Conservation (phyloP, 306 rosid genomes). For the Fragaria ananassa region DNA sequence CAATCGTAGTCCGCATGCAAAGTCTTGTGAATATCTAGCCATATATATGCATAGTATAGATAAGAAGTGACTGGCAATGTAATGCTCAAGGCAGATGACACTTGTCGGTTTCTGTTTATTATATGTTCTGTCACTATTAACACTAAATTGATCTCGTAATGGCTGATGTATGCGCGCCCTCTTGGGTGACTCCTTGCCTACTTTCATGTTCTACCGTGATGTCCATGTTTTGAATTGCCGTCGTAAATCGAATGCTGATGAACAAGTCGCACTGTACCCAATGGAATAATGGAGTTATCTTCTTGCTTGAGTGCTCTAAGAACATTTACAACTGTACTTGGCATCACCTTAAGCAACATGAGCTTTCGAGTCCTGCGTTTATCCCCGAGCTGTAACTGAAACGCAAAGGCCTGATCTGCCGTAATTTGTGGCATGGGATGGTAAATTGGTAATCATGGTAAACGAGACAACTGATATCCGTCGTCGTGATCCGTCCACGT, state of each 20-base stretch:
- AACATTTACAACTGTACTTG: not conserved
- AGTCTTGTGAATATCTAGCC: slow-evolving; percentile 31
- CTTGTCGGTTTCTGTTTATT: slow-evolving; percentile 9
- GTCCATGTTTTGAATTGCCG: not conserved
- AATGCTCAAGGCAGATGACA: slow-evolving; percentile 10
- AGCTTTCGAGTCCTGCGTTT: not conserved
- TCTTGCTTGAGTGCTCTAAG: not conserved
- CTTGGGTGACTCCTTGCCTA: not conserved
- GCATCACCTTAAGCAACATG: not conserved
- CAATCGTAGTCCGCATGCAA: slow-evolving; percentile 9
- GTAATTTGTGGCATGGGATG: not conserved
- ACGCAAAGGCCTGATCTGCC: not conserved
- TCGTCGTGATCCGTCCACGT: too few species aligned
- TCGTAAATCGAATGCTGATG: not conserved
- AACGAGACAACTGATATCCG: not conserved
- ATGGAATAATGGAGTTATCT: not conserved
- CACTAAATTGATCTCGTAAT: not conserved
- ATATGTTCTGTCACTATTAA: not conserved
- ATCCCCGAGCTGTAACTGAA: not conserved
- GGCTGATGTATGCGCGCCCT: not conserved
- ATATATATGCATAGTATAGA: slow-evolving; percentile 8
- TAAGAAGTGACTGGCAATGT: slow-evolving; percentile 14
- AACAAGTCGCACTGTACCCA: not conserved
- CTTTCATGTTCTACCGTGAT: not conserved
- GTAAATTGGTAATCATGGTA: not conserved